A percentile compares a stretch with the other conserved stretches of the same genome.
These are phyloP conservation scores for Calonectria leucothoes DNA, from an alignment of 2,329 filamentous ascomycete species.

Conservation along the genomic window DNA sequence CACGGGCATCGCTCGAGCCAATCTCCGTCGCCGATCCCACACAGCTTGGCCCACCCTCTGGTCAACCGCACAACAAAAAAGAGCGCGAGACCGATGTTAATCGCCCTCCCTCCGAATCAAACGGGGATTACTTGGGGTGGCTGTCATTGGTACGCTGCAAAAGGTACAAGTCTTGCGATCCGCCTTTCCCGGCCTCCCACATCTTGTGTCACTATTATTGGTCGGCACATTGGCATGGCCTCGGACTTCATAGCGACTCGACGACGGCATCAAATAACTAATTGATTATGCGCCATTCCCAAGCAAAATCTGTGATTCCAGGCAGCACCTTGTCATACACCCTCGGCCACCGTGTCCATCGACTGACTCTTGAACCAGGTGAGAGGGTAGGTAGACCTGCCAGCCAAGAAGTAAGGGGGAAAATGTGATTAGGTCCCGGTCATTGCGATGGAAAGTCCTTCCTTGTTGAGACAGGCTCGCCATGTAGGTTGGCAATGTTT, in stretches of 20 bases:
- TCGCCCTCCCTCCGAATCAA: slow-evolving; percentile 30
- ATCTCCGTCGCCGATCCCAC: slow-evolving; percentile 17
- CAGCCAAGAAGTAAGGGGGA: not conserved
- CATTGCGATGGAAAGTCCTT: slow-evolving; percentile 12
- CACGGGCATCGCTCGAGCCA: slow-evolving; percentile 1
- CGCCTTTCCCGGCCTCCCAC: slow-evolving; percentile 32
- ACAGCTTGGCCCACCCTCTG: slow-evolving; percentile 12
- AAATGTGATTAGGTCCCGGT: not conserved
- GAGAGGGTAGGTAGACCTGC: not conserved
- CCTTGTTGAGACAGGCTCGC: slow-evolving; percentile 18
- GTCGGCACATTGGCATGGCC: not conserved
- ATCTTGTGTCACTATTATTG: slow-evolving; percentile 17
- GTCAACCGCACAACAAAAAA: slow-evolving; percentile 12
- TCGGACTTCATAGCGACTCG: slow-evolving; percentile 1
- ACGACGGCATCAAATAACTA: not conserved
- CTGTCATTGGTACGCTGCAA: slow-evolving; percentile 31
- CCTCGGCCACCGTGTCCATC: not conserved
- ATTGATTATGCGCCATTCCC: not conserved
- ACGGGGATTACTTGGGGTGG: slow-evolving; percentile 28
- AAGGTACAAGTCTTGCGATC: slow-evolving; percentile 31
- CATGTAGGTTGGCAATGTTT: slow-evolving; percentile 3
- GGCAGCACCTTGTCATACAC: not conserved
- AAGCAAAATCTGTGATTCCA: slow-evolving; percentile 4
- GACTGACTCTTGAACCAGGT: not conserved
- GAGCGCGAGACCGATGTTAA: slow-evolving; percentile 29